Base-by-base conservation (phyloP, 768 basidiomycete genomes). In the Leccinum rimulosum region DNA sequence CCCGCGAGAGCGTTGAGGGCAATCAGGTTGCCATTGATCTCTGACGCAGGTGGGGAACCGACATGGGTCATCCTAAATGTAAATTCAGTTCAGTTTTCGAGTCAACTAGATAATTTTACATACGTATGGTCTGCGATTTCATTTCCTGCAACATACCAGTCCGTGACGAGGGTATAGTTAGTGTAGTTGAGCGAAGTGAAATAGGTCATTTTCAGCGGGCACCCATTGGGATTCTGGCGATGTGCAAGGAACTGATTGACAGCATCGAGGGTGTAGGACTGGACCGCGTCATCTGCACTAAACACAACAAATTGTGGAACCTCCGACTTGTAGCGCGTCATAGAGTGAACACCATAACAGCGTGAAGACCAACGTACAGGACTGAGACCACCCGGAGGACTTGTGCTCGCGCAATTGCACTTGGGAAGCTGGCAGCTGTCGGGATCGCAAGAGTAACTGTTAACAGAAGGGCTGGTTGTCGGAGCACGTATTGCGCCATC, bases 41-140 rank as follows among this genome's bases (percentile, higher is more conserved):
- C 35, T 27, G 45, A 9, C 19, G 47, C 57, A 7, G 57, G 28
- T 2, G 28, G 35, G 47, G 7, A 6, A 38, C 56, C 47, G 6
- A 58, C 47, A n/a, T 49, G 58, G 22, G 58, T 49, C 47, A 30
- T 58, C 45, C 57, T 58, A 19, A 47, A 33, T 19, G 6, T 4
- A 48, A 30, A 35, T 15, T 48, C 19, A 36, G 15, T 36, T 2
- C 4, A 38, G 25, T 12, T 10, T 22, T 25, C 17, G 14, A 45
- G 22, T 40, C 14, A 27, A 6, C 10, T n/a, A 22, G 15, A 27
- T 8, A 19, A 6, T 9, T 14, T 17, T 19, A 58, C 56, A n/a
- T 19, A 58, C 45, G 35, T 58, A 25, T 58, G 56, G 56, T 58
- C 45, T 17, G 56, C 56, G 4, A 58, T 58, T 47, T 58, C 56